phyloP scores from a whole-genome alignment of 2,329 filamentous ascomycete species.

The Alternaria solani region DNA sequence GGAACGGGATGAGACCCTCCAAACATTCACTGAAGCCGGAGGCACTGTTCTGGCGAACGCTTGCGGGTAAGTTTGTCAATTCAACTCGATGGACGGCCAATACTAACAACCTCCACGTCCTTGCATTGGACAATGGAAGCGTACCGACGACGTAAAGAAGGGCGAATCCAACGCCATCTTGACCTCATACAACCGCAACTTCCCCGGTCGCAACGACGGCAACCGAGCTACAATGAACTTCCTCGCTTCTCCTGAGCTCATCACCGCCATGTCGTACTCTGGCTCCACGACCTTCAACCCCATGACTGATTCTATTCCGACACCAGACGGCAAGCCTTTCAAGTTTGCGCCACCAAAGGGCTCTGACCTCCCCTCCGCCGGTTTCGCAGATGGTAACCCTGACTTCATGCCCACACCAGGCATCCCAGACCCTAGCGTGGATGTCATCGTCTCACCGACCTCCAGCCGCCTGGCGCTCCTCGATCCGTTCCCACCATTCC shows the following conservation, averaged over 20 bases:
- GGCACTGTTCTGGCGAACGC: constrained; percentile 93
- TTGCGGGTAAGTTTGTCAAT: constrained; percentile 62
- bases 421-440: constrained; percentile 72
- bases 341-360: constrained; percentile 79
- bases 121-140: constrained; percentile 91
- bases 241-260: constrained; percentile 92
- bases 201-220: constrained; percentile 94
- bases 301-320: constrained; percentile 82
- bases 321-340: constrained; percentile 82
- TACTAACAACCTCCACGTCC: constrained; percentile 58
- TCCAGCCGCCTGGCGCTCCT: constrained; percentile 90
- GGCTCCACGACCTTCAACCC: constrained; percentile 96
- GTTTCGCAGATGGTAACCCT: constrained; percentile 82
- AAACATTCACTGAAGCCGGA: constrained; percentile 85
- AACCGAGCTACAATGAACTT: constrained; percentile 99
- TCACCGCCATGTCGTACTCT: constrained; percentile 94
- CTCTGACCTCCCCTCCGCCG: constrained; percentile 68
- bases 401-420: constrained; percentile 77
- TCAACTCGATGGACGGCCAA: not conserved
- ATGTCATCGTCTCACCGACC: constrained; percentile 82
- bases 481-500: constrained; percentile 89
- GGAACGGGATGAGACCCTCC: constrained; percentile 84
- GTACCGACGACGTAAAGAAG: constrained; percentile 84
- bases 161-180: constrained; percentile 93
- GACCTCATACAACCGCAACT: constrained; percentile 98